Evolutionary conservation across 106 monocot species (phyloP), one percentile per base, ranked within the genome.

Genomic region (Acanthochlamys bracteata): DNA sequence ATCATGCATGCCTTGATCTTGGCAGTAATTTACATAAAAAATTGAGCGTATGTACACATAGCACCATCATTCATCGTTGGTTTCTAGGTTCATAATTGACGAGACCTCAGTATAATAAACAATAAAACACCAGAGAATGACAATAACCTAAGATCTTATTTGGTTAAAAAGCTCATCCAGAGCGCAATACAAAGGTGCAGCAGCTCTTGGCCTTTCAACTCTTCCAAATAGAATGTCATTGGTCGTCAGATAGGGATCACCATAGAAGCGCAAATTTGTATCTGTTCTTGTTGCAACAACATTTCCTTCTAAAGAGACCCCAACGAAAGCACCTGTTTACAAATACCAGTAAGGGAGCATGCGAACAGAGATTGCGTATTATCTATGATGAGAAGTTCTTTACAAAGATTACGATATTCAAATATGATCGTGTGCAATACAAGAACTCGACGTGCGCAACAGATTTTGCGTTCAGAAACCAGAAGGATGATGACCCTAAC

Each of bases 231-330:
- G 86, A 27, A 86, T 79, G 60, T 82, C 79, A 17, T 57, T 40
- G 0, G 82, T 71, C 8, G 86, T 76, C 57, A 82, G 24, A 25
- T 86, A 86, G 21, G 82, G 62, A 76, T 86, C 82, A 13, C 86
- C 86, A 39, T 82, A 86, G 59, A 86, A 86, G 26, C 79, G 49
- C 7, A 76, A 41, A 68, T 86, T 86, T 12, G 86, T 66, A 11
- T 82, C 82, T 45, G 49, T 60, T 40, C 86, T 61, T 0, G 78
- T 82, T 53, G 78, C 58, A 0, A 86, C 82, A 14, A 82, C 20
- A 59, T 82, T 82, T 22, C 86, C 82, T 71, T 86, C 82, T 20
- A 86, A 55, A 19, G 86, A 86, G 21, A 79, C 82, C 25, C 86
- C 86, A 39, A 82, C 64, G 68, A 86, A 86, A 51, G 82, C 86